Evolutionary conservation across 495 filamentous ascomycete species (phyloP), one percentile per base, ranked within the genome.

Genomic region (Chaetomium cochliodes): DNA sequence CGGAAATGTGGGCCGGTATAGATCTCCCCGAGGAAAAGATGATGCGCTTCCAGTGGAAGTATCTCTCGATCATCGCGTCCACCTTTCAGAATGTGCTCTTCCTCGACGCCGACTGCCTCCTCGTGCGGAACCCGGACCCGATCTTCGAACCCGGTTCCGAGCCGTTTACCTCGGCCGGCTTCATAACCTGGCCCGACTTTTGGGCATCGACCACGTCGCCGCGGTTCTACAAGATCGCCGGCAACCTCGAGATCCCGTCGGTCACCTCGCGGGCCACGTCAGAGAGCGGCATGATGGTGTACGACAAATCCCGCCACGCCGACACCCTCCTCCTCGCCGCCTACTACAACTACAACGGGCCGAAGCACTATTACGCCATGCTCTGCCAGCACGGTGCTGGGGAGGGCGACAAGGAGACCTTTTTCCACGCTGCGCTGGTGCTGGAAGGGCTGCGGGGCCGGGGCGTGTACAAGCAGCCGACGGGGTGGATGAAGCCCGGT

Each of bases 331-430:
- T 88, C 3, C 80, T 88, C 0, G 78, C 84, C 0, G 79, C 80
- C 0, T 90, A 89, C 64, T 89, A 90, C 73, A 89, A 88, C 67
- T 81, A 80, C 64, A 84, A 85, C 70, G 85, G 86, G 3, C 82
- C 84, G 4, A 72, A 78, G 0, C 79, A 84, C 65, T 89, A 86
- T 71, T 89, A 86, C 72, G 72, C 76, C 6, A 74, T 89, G 8
- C 73, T 88, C 26, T 79, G 78, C 7, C 86, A 86, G 69, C 82
- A 83, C 9, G 82, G 76, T 0, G 77, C 80, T 1, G 86, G 85
- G 5, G 77, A 87, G 63, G 86, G 86, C 2, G 87, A 89, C 69
- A 89, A 88, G 70, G 87, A 89, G 66, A 88, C 84, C 4, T 88
- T 88, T 53, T 66, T 85, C 3, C 73, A 81, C 11, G 86, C 85